phyloP scores from a whole-genome alignment of 768 basidiomycete genomes.

The Hygrophorus russula region DNA sequence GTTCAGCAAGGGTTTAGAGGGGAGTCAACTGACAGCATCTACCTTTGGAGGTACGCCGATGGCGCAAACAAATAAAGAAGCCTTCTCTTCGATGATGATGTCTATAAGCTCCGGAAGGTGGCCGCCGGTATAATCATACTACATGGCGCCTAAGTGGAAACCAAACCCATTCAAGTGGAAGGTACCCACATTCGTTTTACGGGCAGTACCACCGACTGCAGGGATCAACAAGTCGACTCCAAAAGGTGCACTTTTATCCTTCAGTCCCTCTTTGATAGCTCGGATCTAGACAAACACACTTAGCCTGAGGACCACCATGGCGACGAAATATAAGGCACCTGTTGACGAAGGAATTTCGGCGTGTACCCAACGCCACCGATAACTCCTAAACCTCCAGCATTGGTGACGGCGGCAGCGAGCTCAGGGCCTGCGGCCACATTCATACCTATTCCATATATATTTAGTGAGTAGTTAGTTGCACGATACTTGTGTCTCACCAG shows the following conservation, averaged over 20 bases:
- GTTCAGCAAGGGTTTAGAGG: too few relatives aligned
- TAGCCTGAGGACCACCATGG: not conserved
- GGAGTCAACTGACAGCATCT: not conserved
- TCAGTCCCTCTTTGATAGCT: conserved; percentile 59
- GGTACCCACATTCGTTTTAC: conserved; percentile 77
- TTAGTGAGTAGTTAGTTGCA: not conserved
- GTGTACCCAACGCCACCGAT: conserved; percentile 88
- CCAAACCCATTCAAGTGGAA: not conserved
- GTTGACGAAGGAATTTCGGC: conserved; percentile 66
- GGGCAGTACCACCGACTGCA: conserved; percentile 74
- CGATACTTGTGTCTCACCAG: conserved; percentile 27
- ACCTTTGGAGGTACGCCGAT: conserved; percentile 73
- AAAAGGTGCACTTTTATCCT: conserved; percentile 70
- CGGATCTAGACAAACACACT: conserved; percentile 41
- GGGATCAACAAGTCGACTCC: conserved; percentile 89
- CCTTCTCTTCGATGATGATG: conserved; percentile 87
- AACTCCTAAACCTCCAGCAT: conserved; percentile 83
- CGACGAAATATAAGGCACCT: conserved; percentile 32
- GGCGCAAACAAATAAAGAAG: conserved; percentile 83
- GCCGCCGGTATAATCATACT: conserved; percentile 88
- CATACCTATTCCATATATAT: conserved; percentile 24
- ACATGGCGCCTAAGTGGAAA: not conserved
- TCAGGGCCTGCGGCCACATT: conserved; percentile 50
- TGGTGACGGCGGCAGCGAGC: conserved; percentile 87
- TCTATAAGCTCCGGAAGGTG: conserved; percentile 74